Evolutionary conservation across 305 asterid species (phyloP).

Genomic region (Fraxinus greggii): DNA sequence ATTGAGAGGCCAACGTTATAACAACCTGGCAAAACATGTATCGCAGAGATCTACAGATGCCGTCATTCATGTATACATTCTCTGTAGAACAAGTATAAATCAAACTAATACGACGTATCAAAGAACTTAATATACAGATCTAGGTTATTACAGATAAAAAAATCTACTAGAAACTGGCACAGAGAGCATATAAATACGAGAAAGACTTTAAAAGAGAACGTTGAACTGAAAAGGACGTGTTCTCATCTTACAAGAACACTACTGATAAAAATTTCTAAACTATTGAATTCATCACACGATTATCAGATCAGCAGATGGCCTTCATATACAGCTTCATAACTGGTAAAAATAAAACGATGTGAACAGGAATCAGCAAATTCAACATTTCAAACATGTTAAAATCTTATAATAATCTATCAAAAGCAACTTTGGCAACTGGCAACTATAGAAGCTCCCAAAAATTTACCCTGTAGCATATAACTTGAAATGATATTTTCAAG

Average conservation of each 20-base stretch:
- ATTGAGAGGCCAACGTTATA: background rate
- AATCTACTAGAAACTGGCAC: slow-evolving; percentile 4
- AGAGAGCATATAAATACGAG: background rate
- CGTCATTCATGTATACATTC: background rate
- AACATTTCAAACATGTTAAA: background rate
- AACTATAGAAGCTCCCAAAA: background rate
- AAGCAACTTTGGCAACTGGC: background rate
- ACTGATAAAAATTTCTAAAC: slow-evolving; percentile 8
- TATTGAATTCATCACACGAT: background rate
- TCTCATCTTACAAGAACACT: background rate
- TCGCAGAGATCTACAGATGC: background rate
- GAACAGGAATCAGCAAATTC: background rate
- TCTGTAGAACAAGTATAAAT: background rate
- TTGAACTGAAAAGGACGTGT: background rate
- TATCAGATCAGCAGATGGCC: background rate
- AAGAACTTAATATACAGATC: background rate
- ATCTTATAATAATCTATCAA: background rate
- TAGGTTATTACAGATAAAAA: background rate
- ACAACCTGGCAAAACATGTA: background rate
- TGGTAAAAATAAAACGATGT: background rate
- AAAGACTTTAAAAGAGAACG: background rate
- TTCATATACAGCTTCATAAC: background rate
- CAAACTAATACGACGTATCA: background rate
- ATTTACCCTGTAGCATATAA: background rate
- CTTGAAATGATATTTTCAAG: background rate